Base-by-base conservation (phyloP, 768 basidiomycete species). In the Mrakia hoshinonis region DNA sequence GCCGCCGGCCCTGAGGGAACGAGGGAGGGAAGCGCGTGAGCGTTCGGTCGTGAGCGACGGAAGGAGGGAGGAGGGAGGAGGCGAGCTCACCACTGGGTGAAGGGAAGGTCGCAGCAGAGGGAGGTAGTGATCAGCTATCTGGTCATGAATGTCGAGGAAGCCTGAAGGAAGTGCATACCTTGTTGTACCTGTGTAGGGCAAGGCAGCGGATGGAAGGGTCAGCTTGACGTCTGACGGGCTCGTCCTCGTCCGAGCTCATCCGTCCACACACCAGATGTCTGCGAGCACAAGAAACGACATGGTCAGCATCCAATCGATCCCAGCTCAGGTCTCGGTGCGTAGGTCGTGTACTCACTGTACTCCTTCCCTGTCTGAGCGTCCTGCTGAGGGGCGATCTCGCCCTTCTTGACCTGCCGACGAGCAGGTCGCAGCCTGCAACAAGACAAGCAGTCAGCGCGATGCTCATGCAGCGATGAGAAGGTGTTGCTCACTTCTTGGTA, bases 361-460 rank as follows among this genome's bases (percentile, higher is more conserved):
- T 96, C 93, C 79, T 95, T 95, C 62, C 93, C 93, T 0, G 92
- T 91, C 80, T 97, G 93, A 11, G 87, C 85, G 0, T 89, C 86
- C 78, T 93, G 92, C 63, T 85, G 87, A 81, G 91, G 92, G 74
- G 90, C 90, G 22, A 95, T 90, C 75, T 95, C 89, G 47, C 92
- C 93, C 0, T 89, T 82, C 75, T 90, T 89, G 15, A 97, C 92
- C 77, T 97, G 93, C 76, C 94, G 92, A 62, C 92, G 82, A n/a
- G 93, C 93, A 4, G 94, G 94, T 75, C 89, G 89, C 18, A 91
- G 82, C 77, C 72, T 73, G 61, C 26, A 26, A 10, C n/a, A 3
- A n/a, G 36, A 7, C 10, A 36, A 20, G 22, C 5, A 63, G 38
- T 31, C 22, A n/a, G n/a, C n/a, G n/a, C n/a, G n/a, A n/a, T n/a